These are phyloP conservation scores for Agastache rugosa DNA, from an alignment of 257 asterid genomes.

Conservation along the genomic window DNA sequence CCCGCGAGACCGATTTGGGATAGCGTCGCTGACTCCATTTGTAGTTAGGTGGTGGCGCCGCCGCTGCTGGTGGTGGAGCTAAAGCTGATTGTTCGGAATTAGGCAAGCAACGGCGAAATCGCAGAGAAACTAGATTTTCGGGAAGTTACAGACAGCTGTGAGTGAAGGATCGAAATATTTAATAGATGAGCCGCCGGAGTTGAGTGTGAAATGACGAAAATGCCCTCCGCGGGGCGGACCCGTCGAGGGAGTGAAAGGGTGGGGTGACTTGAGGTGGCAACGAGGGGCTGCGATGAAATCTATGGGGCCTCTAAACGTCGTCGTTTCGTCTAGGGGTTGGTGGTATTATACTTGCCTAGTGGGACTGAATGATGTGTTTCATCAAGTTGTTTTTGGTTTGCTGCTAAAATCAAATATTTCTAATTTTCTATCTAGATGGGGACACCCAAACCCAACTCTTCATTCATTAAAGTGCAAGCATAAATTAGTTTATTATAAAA, in stretches of 20 bases:
- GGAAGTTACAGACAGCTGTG: not conserved
- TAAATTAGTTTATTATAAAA: too few relatives aligned
- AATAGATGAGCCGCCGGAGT: not conserved
- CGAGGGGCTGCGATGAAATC: constrained; percentile 48
- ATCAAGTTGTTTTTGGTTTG: too few relatives aligned
- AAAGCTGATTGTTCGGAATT: not conserved
- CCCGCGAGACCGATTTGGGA: constrained; percentile 88
- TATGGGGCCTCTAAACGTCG: constrained; percentile 38
- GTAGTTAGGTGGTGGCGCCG: not conserved
- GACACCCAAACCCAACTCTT: too few relatives aligned
- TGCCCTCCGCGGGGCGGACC: constrained; percentile 52
- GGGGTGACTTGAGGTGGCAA: constrained; percentile 39
- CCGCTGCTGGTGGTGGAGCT: not conserved
- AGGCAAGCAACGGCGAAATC: constrained; percentile 23
- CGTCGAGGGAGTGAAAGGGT: constrained; percentile 63
- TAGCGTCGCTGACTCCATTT: constrained; percentile 53
- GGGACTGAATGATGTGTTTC: too few relatives aligned
- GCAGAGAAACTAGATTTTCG: not conserved
- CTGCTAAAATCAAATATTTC: too few relatives aligned
- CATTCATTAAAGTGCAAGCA: too few relatives aligned
- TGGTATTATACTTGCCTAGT: too few relatives aligned
- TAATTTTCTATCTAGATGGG: too few relatives aligned
- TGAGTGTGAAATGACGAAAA: constrained; percentile 14
- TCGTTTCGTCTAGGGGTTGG: constrained; percentile 20
- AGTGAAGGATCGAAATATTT: not conserved